Base-by-base conservation (phyloP, 2,329 filamentous ascomycete species). In the Fusarium fujikuroi region DNA sequence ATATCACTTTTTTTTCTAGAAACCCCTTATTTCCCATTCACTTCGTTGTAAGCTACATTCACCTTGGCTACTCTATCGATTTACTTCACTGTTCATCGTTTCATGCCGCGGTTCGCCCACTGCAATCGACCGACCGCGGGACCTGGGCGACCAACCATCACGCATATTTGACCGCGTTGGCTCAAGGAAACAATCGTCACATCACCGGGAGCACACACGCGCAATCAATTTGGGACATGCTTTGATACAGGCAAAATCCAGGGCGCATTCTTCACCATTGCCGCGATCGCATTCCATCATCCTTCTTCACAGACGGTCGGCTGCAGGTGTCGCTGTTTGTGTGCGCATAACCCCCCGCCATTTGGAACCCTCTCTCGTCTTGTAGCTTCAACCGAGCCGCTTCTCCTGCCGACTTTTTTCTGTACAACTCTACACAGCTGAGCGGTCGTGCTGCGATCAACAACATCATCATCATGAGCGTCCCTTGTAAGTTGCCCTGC, bases 41-140 rank as follows among this genome's bases (percentile, higher is more conserved):
- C 43, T n/a, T 18, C n/a, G 25, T 43, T 28, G 23, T 30, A 30
- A 47, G 23, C 44, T 47, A 42, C 15, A 60, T 50, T 39, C 42
- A 25, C 23, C 42, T 54, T 32, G 37, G 21, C 36, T 59, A 46
- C 46, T 46, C 36, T n/a, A 28, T 54, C 39, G n/a, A 42, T 52
- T 34, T 44, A 43, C 18, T 50, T 36, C 46, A 16, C 52, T 54
- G 21, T 58, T 44, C 59, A 43, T 60, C 54, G 54, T 73, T 70
- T 58, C 63, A 77, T 76, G 75, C 75, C 68, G 75, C 72, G 66
- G 74, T 72, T 70, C 66, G 66, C 66, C 75, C 69, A 72, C 66
- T 74, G 63, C 70, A 76, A 76, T 76, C 70, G 66, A 77, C 70
- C 70, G 52, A 70, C 70, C 70, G 70, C 74, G 60, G 75, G 66